A percentile compares a stretch with the other conserved stretches of the same genome.
Evolutionary conservation across 202 grass and related monocot genomes (phyloP).

Genomic region (Zizania palustris): DNA sequence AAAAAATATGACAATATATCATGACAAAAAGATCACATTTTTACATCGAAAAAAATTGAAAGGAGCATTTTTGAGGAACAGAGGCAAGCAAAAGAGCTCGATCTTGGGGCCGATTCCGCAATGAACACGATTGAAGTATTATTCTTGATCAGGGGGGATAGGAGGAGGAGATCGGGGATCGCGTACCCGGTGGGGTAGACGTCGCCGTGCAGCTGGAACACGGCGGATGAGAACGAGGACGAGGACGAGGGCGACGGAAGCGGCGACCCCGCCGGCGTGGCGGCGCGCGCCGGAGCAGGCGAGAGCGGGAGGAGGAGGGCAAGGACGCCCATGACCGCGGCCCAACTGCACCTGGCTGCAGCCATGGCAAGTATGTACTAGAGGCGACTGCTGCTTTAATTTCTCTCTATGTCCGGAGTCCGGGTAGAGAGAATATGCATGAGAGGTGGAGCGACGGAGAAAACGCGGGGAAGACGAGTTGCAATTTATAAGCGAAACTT

Average conservation of each 20-base stretch:
- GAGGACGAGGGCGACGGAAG: constrained; percentile 15
- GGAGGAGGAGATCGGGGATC: neutral
- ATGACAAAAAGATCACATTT: neutral
- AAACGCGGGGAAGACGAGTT: neutral
- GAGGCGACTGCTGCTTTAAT: neutral
- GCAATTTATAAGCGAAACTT: constrained; percentile 43
- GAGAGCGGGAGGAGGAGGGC: constrained; percentile 17
- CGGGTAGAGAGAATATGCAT: neutral
- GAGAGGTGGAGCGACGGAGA: neutral
- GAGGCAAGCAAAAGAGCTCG: neutral
- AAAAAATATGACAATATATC: neutral
- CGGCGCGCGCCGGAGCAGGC: constrained; percentile 15
- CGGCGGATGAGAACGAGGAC: constrained; percentile 40
- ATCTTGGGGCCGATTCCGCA: neutral
- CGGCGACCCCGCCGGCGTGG: constrained; percentile 25
- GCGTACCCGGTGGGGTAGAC: constrained; percentile 77
- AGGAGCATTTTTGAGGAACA: neutral
- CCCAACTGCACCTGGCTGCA: constrained; percentile 28
- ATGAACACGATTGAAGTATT: neutral
- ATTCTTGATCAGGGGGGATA: neutral
- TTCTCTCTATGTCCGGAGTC: neutral
- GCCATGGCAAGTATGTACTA: neutral
- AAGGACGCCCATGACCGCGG: neutral
- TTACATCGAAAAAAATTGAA: neutral
- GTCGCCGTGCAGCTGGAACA: constrained; percentile 77